Evolutionary conservation across 1,284 basidiomycete species (phyloP), one percentile per base, ranked within the genome.

Genomic region (Cronartium ribicola): DNA sequence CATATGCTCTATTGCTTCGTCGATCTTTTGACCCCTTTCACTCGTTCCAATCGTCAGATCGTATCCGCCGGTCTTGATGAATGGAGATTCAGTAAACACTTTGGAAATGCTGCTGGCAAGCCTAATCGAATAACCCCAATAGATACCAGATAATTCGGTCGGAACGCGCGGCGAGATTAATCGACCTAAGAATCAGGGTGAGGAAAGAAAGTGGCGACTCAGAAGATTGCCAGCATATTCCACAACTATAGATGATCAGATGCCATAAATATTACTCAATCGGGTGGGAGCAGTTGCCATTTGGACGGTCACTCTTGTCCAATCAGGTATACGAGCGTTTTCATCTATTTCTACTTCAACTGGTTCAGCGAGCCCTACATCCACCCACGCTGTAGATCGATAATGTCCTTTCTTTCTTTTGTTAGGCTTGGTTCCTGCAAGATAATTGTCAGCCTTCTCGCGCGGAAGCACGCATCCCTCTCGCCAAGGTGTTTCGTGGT

Each of bases 101-200:
- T 75, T 39, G 0, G 78, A 77, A 4, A 81, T 72, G 17, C 75
- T 78, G 4, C 67, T 36, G 0, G 77, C 78, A 2, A 80, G 67
- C 4, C 81, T 77, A 7, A 81, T 79, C 0, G 75, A 76, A 71
- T 81, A 81, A 11, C 81, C 81, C 81, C 81, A 81, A 73, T 79
- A 80, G 72, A 78, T 75, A 5, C 80, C 80, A 0, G 66, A 51
- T 17, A 71, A 76, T 29, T 79, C 76, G 1, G 78, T 77, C 1
- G 81, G 81, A 43, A 76, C 73, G 29, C 79, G 76, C 10, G 80
- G 81, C 1, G 78, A 77, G 37, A 81, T 79, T n/a, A 81, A 68
- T 7, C 60, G 71, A 10, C 68, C 76, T 77, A 20, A 3, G 43
- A 6, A 3, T 77, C 22, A 48, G 43, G 44, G 48, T 0, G 11